phyloP scores from a whole-genome alignment of 768 basidiomycete species.

The Trametes coccinea region DNA sequence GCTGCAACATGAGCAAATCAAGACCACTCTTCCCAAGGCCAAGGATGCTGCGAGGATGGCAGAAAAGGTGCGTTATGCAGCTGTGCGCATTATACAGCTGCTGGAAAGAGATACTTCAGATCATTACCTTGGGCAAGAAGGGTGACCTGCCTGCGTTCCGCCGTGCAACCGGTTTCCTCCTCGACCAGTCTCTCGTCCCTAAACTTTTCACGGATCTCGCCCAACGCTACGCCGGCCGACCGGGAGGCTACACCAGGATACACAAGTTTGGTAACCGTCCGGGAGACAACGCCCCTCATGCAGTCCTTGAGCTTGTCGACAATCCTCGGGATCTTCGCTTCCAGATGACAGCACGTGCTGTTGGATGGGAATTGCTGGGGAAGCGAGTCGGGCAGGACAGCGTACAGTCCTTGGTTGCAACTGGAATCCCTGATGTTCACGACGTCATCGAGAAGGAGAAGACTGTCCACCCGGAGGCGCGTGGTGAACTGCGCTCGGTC shows the following conservation, averaged over 20 bases:
- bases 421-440: conserved; percentile 47
- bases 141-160: conserved; percentile 69
- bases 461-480: conserved; percentile 38
- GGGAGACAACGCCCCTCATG: conserved; percentile 92
- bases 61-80: conserved; percentile 66
- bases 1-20: conserved; percentile 92
- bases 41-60: conserved; percentile 88
- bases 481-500: conserved; percentile 53
- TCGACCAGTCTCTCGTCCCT: conserved; percentile 68
- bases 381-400: conserved; percentile 49
- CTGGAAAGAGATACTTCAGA: conserved; percentile 41
- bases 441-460: conserved; percentile 53
- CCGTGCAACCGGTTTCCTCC: conserved; percentile 76
- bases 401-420: conserved; percentile 50
- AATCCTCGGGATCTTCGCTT: conserved; percentile 85
- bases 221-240: conserved; percentile 74
- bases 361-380: conserved; percentile 80
- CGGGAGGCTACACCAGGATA: conserved; percentile 95
- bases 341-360: conserved; percentile 84
- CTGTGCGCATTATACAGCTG: background rate
- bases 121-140: conserved; percentile 91
- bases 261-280: conserved; percentile 86
- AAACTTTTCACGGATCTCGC: conserved; percentile 84
- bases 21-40: conserved; percentile 94
- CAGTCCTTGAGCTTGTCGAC: conserved; percentile 94